phyloP scores from a whole-genome alignment of 2,329 filamentous ascomycete species.

The Fusarium ambrosium region DNA sequence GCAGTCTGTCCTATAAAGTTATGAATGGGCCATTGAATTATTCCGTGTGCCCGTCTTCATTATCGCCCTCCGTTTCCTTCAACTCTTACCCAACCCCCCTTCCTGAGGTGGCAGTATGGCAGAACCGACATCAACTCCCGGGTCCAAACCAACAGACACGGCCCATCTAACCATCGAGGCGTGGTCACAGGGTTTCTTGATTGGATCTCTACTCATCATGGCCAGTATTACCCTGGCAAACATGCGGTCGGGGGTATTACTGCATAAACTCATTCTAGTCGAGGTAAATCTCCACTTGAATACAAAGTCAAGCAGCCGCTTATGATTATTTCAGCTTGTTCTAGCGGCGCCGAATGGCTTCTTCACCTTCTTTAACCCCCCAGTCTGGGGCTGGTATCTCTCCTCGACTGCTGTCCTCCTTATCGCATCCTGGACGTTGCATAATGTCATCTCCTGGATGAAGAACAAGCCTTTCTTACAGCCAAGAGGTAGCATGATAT shows the following conservation, averaged over 20 bases:
- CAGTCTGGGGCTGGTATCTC: constrained; percentile 74
- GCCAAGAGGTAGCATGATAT: constrained; percentile 63
- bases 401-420: constrained; percentile 71
- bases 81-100: neutral
- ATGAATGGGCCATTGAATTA: neutral
- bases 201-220: constrained; percentile 64
- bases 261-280: constrained; percentile 64
- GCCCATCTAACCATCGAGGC: constrained; percentile 54
- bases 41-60: neutral
- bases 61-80: neutral
- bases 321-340: constrained; percentile 58
- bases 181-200: constrained; percentile 63
- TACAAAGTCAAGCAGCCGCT: neutral
- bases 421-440: constrained; percentile 73
- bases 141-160: constrained; percentile 28
- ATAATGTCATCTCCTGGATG: constrained; percentile 77
- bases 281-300: constrained; percentile 53
- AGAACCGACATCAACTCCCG: constrained; percentile 6
- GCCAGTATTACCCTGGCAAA: constrained; percentile 62
- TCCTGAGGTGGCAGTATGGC: neutral
- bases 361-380: constrained; percentile 67
- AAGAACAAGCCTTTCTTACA: constrained; percentile 73
- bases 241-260: constrained; percentile 60
- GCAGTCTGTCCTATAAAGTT: neutral
- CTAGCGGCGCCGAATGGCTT: constrained; percentile 69